phyloP scores from a whole-genome alignment of 306 rosid genomes.

The Begonia fuchsioides region DNA sequence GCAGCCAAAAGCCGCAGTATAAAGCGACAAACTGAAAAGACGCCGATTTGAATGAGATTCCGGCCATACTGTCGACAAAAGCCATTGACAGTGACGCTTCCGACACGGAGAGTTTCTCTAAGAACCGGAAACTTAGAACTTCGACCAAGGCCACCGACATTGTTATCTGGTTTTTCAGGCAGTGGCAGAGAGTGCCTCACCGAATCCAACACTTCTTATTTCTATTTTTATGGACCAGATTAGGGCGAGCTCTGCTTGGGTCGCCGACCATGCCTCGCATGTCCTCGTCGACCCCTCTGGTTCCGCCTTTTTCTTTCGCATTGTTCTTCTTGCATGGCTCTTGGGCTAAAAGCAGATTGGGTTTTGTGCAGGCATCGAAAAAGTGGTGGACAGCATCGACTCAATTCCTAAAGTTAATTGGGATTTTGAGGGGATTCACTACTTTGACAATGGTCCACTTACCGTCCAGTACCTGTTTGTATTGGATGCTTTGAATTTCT shows the following conservation, averaged over 20 bases:
- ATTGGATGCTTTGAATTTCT: slow-evolving; percentile 79
- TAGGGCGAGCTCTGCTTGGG: slow-evolving; percentile 87
- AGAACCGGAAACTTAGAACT: no score
- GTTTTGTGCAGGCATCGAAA: slow-evolving; percentile 58
- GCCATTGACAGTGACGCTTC: no score
- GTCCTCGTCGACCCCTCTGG: slow-evolving; percentile 75
- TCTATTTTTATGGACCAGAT: slow-evolving; percentile 57
- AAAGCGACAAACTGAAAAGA: no score
- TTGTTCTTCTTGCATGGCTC: neutral
- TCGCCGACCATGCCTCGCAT: slow-evolving; percentile 65
- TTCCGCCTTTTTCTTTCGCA: slow-evolving; percentile 3
- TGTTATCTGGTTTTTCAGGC: no score
- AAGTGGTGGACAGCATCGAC: slow-evolving; percentile 47
- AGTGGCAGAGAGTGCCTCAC: no score
- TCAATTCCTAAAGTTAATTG: slow-evolving; percentile 71
- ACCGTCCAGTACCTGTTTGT: slow-evolving; percentile 88
- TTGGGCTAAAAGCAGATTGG: neutral
- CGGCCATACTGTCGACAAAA: no score
- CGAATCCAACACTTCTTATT: no score
- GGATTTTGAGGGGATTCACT: slow-evolving; percentile 99
- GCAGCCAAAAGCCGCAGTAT: no score
- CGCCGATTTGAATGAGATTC: no score
- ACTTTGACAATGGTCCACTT: slow-evolving; percentile 80
- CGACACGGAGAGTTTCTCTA: no score
- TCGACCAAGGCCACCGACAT: no score